phyloP scores from a whole-genome alignment of 768 basidiomycete genomes.

The Sporobolomyces roseus region DNA sequence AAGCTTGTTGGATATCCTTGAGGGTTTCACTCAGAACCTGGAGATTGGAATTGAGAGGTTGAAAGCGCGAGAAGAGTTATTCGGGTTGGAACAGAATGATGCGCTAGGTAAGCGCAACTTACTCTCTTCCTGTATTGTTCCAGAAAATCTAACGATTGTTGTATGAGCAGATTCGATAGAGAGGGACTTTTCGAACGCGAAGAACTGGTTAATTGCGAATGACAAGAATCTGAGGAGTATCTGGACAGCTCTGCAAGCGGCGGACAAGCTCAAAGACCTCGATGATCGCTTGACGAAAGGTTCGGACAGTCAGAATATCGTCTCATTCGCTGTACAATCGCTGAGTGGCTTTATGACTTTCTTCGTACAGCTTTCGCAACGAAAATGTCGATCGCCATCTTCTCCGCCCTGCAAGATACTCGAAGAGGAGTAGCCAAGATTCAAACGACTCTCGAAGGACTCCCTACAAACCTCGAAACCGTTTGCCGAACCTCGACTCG shows the following conservation, averaged over 20 bases:
- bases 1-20: slow-evolving; percentile 28
- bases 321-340: neutral
- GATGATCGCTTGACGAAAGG: slow-evolving; percentile 33
- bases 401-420: slow-evolving; percentile 31
- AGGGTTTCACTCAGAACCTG: slow-evolving; percentile 26
- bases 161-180: slow-evolving; percentile 20
- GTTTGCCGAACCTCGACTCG: slow-evolving; percentile 18
- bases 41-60: slow-evolving; percentile 30
- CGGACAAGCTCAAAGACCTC: slow-evolving; percentile 30
- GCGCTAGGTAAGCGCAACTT: no score
- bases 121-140: no score
- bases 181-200: slow-evolving; percentile 32
- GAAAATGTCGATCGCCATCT: slow-evolving; percentile 37
- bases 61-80: slow-evolving; percentile 25
- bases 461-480: slow-evolving; percentile 20
- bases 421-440: slow-evolving; percentile 21
- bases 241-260: slow-evolving; percentile 38
- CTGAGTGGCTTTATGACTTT: neutral
- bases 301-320: neutral
- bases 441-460: slow-evolving; percentile 36
- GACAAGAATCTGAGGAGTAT: slow-evolving; percentile 25
- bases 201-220: slow-evolving; percentile 23
- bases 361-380: slow-evolving; percentile 26
- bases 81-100: slow-evolving; percentile 6
- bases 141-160: no score